Base-by-base conservation (phyloP, 169 alveolate species). In the Plasmodium knowlesi region DNA sequence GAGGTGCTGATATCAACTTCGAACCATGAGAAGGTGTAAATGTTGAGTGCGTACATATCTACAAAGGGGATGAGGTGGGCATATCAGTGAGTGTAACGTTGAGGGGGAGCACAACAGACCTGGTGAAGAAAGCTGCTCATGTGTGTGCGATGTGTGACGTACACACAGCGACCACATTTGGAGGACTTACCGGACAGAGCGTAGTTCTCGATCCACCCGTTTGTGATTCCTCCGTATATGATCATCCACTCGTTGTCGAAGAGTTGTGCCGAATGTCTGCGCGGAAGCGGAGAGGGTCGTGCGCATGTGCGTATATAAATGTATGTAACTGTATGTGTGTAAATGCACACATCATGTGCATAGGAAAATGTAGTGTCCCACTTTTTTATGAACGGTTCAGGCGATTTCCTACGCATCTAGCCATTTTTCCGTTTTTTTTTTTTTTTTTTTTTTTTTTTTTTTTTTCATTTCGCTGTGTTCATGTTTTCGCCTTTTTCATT, bases 221-320 rank as follows among this genome's bases (percentile, higher is more conserved):
- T 90, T 30, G 95, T 80, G 54, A 90, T 46, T 39, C 95, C 95
- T 14, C 95, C 95, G 83, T 90, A 90, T 46, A 90, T 50, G 53
- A 90, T 71, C 95, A 90, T 90, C 95, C 95, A 90, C 61, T 90
- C 92, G 34, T 89, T 89, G 50, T 90, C 95, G 73, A 90, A 81
- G 39, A 90, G 54, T 43, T 81, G 92, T 14, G 95, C 83, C 39
- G 95, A 57, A 32, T 90, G 95, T 16, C 94, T 88, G 76, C 70
- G 39, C 10, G 57, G 28, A 19, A 30, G 61, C 25, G 34, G 61
- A 86, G 81, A 30, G 70, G 37, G 34, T n/a, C n/a, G 8, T 73
- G 54, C n/a, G 37, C 57, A 73, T 76, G 78, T 73, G 78, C 5
- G 54, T 73, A 74, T 14, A 85, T 46, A 76, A 85, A 46, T 50